Percentiles rank a stretch among this genome's conserved stretches.
phyloP scores from a whole-genome alignment of 345 rosid species.

The Iberis pinnata region DNA sequence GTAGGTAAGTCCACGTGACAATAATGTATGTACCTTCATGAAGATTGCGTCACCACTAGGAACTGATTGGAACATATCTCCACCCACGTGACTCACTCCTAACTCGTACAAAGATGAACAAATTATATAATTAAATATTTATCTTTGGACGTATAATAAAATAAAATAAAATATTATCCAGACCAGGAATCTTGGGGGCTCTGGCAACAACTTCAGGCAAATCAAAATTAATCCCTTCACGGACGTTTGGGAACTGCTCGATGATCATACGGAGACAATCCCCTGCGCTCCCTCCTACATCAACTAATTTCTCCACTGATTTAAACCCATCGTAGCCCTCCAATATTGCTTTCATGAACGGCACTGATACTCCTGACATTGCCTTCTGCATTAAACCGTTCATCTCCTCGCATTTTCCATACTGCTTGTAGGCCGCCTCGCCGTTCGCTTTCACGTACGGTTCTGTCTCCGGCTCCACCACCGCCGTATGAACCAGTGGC shows the following conservation, averaged over 20 bases:
- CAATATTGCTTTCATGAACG: slow-evolving; percentile 70
- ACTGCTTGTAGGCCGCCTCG: slow-evolving; percentile 58
- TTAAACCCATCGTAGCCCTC: slow-evolving; percentile 62
- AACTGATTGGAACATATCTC: slow-evolving; percentile 60
- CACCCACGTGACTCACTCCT: slow-evolving; percentile 65
- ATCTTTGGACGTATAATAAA: too few species aligned
- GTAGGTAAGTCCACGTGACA: slow-evolving; percentile 13
- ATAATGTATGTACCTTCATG: slow-evolving; percentile 52
- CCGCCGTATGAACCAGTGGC: slow-evolving; percentile 74
- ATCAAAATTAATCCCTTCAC: slow-evolving; percentile 71
- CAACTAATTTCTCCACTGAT: slow-evolving; percentile 50
- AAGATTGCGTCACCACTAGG: slow-evolving; percentile 63
- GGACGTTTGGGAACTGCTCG: slow-evolving; percentile 38
- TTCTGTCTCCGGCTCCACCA: slow-evolving; percentile 52
- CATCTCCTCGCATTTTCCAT: slow-evolving; percentile 77
- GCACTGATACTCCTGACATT: slow-evolving; percentile 86
- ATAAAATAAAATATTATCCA: slow-evolving; percentile 1
- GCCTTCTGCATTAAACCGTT: slow-evolving; percentile 77
- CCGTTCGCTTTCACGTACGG: slow-evolving; percentile 74
- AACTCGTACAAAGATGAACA: not conserved
- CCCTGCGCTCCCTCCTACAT: slow-evolving; percentile 94
- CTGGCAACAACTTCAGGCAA: slow-evolving; percentile 77
- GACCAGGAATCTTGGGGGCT: slow-evolving; percentile 65
- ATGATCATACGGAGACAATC: slow-evolving; percentile 85
- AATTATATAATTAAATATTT: too few species aligned